Evolutionary conservation across 495 filamentous ascomycete species (phyloP), one percentile per base, ranked within the genome.

Genomic region (Aspergillus bertholletiae): DNA sequence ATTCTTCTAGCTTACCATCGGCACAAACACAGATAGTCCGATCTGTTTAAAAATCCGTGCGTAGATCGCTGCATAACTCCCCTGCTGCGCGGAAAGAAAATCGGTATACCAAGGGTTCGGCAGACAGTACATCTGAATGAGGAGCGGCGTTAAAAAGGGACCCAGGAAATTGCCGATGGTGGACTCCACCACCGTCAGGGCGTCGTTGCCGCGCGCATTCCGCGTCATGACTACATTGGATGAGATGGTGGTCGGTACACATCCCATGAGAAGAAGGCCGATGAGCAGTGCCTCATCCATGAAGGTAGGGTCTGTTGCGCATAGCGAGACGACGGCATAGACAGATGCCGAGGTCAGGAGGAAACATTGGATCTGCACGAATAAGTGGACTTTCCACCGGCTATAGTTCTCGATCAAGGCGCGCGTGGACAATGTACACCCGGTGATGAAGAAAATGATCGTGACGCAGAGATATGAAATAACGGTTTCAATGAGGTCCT

Each of bases 381-480:
- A 40, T 3, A 40, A 3, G 20, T 40, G 37, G 6, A 40, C 5
- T 9, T 40, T 40, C 37, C 37, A 40, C n/a, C 37, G 37, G n/a
- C 37, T 40, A 2, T 20, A 17, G 11, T 40, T 40, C 11, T 40
- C 37, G 18, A 40, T 7, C 5, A 40, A 17, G 11, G 20, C n/a
- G n/a, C 20, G 37, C 1, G 71, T 72, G 4, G 72, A 59, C 0
- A 77, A 57, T 0, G 71, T 75, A 51, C 71, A 70, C 5, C 74
- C 74, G 6, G 70, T 77, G 28, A 72, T 62, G 57, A 75, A 66
- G 56, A 75, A 75, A 48, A 75, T 75, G 28, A 74, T 53, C 22
- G 63, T 54, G 13, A 74, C 66, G 44, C 56, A 60, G 6, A 74
- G 57, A 52, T 77, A 77, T 26, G 65, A 69, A 9, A 71, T 55